These are phyloP conservation scores for Fusarium sp. DNA, from an alignment of 2,329 filamentous ascomycete species.

Conservation along the genomic window DNA sequence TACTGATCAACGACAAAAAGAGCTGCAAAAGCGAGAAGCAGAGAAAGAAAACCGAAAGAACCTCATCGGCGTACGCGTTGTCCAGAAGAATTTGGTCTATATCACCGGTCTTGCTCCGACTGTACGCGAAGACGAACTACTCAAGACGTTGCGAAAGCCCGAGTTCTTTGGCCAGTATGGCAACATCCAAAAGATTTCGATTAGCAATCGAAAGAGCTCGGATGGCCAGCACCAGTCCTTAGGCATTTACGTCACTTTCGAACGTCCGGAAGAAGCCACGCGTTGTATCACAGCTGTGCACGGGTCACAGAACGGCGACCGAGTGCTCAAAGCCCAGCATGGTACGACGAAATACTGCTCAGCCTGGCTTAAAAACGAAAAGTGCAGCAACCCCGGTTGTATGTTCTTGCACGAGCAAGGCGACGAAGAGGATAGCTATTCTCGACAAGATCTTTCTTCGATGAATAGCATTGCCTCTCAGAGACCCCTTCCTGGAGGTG, in stretches of 20 bases:
- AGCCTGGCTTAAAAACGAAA: constrained; percentile 92
- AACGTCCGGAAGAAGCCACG: constrained; percentile 88
- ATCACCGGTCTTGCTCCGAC: constrained; percentile 94
- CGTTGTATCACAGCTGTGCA: constrained; percentile 93
- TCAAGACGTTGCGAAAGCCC: constrained; percentile 87
- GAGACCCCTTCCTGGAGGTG: constrained; percentile 68
- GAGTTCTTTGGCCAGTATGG: constrained; percentile 99
- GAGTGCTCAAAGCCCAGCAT: constrained; percentile 79
- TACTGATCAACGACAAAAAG: constrained; percentile 85
- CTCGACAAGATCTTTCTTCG: constrained; percentile 90
- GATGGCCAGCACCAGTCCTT: constrained; percentile 85
- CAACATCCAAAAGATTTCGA: constrained; percentile 98
- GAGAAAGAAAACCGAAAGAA: constrained; percentile 97
- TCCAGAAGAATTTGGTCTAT: constrained; percentile 99
- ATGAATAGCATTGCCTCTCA: constrained; percentile 91
- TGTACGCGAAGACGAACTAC: constrained; percentile 89
- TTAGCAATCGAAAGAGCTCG: constrained; percentile 89
- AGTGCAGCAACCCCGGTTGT: constrained; percentile 94
- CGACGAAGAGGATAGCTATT: constrained; percentile 98
- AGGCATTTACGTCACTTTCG: constrained; percentile 98
- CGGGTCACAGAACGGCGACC: constrained; percentile 89
- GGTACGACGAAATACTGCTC: constrained; percentile 99
- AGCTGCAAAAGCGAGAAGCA: constrained; percentile 94
- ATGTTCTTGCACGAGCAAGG: constrained; percentile 98
- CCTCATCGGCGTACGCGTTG: constrained; percentile 91